These are phyloP conservation scores for Ogataea hybrid DNA, from an alignment of 1,139 yeast species.

Conservation along the genomic window DNA sequence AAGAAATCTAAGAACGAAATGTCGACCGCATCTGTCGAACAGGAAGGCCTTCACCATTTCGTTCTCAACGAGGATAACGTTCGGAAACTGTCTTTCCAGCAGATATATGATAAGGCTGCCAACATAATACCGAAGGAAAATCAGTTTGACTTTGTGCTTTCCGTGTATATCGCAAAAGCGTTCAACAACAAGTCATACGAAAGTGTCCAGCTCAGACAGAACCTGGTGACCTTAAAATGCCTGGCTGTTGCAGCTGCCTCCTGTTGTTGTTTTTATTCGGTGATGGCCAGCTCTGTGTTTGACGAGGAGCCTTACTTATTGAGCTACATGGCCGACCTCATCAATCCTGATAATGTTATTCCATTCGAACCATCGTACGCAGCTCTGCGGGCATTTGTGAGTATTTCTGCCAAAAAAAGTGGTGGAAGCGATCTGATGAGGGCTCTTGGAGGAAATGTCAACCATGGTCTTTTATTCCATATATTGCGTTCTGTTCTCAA, in stretches of 20 bases:
- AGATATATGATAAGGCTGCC: conserved; percentile 61
- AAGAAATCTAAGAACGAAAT: conserved; percentile 23
- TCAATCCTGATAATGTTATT: conserved; percentile 54
- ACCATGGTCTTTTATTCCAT: conserved; percentile 80
- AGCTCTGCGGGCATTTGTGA: conserved; percentile 68
- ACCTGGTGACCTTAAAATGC: conserved; percentile 63
- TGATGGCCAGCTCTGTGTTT: conserved; percentile 62
- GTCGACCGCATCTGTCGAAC: conserved; percentile 8
- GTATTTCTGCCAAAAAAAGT: conserved; percentile 63
- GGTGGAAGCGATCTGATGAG: conserved; percentile 79
- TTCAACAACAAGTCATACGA: conserved; percentile 56
- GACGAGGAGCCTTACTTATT: conserved; percentile 76
- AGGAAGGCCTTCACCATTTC: conserved; percentile 49
- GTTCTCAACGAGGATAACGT: conserved; percentile 48
- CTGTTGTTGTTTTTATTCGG: conserved; percentile 50
- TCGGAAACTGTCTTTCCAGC: conserved; percentile 52
- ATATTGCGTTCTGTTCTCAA: conserved; percentile 61
- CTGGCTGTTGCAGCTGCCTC: conserved; percentile 58
- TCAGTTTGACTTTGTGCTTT: conserved; percentile 64
- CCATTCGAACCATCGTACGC: conserved; percentile 53
- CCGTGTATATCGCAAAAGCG: conserved; percentile 68
- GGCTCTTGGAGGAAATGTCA: conserved; percentile 86
- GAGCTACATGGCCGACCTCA: conserved; percentile 66
- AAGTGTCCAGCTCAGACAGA: conserved; percentile 53
- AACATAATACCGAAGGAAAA: conserved; percentile 57